These are phyloP conservation scores for Marchantia polymorpha DNA, from an alignment of 225 moss, liverwort and hornwort species.

Conservation along the genomic window DNA sequence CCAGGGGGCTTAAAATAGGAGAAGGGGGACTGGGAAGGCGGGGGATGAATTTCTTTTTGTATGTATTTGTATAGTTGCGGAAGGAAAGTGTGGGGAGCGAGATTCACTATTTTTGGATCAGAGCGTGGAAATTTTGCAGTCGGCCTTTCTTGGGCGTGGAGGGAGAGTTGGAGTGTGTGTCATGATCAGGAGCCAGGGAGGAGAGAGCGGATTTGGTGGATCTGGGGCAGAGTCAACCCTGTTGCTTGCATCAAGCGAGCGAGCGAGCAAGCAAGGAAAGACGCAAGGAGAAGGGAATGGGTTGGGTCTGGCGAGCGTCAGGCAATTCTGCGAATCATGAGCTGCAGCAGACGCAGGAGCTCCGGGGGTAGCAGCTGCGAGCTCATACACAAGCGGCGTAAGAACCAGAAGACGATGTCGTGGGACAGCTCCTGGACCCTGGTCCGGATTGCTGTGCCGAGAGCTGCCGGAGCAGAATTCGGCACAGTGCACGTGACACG, in stretches of 20 bases:
- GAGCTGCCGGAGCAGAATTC: conserved; percentile 7
- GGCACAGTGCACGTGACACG: conserved; percentile 4
- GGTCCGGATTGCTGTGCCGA: not conserved
- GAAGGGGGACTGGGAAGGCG: not conserved
- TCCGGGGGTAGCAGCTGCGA: not conserved
- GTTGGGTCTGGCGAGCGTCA: not conserved
- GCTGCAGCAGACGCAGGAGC: not conserved
- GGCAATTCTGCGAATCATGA: conserved; percentile 3
- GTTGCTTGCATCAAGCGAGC: not conserved
- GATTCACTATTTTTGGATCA: not conserved
- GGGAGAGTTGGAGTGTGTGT: not conserved
- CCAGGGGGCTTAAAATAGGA: not conserved
- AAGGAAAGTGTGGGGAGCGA: not conserved
- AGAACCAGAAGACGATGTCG: not conserved
- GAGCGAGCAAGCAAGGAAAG: not conserved
- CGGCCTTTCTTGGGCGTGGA: conserved; percentile 2
- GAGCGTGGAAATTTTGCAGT: not conserved
- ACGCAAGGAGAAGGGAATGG: too few relatives aligned
- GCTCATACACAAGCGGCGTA: not conserved
- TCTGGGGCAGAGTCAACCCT: conserved; percentile 2
- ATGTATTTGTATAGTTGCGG: not conserved
- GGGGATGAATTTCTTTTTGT: not conserved
- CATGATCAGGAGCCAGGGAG: conserved; percentile 7
- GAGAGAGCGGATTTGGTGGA: conserved; percentile 4
- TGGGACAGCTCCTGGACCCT: not conserved